phyloP scores from a whole-genome alignment of 805 yeast species.

The Starmera caribaea region DNA sequence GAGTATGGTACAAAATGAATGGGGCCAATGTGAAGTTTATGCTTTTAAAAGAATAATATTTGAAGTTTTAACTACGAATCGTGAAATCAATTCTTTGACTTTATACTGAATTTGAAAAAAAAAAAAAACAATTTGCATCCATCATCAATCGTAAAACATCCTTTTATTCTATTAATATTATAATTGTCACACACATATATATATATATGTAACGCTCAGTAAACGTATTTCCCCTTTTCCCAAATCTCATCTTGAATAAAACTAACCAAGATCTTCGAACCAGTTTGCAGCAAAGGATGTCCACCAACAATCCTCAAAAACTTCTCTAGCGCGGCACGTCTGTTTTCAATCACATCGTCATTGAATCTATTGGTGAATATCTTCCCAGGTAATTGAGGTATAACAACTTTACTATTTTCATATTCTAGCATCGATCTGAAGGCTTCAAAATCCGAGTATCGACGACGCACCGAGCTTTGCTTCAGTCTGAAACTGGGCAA shows the following conservation, averaged over 20 bases:
- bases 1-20: conserved; percentile 18
- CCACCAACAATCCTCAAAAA: conserved; percentile 78
- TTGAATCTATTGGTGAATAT: conserved; percentile 65
- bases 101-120: conserved; percentile 17
- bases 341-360: conserved; percentile 72
- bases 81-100: conserved; percentile 28
- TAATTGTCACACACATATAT: neutral
- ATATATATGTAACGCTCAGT: neutral
- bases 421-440: conserved; percentile 65
- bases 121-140: neutral
- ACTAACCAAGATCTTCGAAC: conserved; percentile 64
- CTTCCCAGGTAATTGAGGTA: conserved; percentile 91
- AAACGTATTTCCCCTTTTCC: conserved; percentile 28
- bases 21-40: conserved; percentile 34
- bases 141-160: neutral
- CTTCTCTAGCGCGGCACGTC: conserved; percentile 76
- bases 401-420: conserved; percentile 70
- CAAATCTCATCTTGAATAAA: conserved; percentile 84
- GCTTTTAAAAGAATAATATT: conserved; percentile 31
- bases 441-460: conserved; percentile 84
- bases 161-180: too few species aligned
- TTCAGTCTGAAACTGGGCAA: conserved; percentile 74
- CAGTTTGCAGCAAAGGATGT: conserved; percentile 89
- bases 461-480: conserved; percentile 61
- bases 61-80: conserved; percentile 31